Conservation (phyloP, 371 early-diverging fungal species). For the Rhizopus arrhizus region DNA sequence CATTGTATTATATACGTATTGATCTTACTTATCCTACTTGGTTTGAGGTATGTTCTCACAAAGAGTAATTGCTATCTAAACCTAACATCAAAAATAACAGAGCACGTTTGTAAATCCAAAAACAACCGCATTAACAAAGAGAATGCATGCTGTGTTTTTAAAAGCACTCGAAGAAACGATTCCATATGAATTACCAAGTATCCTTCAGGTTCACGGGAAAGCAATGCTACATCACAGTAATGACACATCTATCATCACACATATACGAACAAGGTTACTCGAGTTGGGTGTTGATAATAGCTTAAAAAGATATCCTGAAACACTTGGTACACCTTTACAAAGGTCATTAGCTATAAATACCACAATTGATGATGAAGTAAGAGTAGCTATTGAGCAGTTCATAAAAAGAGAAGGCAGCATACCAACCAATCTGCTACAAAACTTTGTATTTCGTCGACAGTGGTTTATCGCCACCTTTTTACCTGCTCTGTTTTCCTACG, state of each 20-base stretch:
- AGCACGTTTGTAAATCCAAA: constrained; percentile 14
- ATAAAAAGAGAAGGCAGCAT: constrained; percentile 5
- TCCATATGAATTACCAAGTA: constrained; percentile 27
- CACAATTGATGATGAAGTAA: constrained; percentile 2
- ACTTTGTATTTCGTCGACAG: constrained; percentile 20
- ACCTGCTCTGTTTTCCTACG: constrained; percentile 20
- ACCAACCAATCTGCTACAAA: constrained; percentile 17
- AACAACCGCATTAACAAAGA: constrained; percentile 12
- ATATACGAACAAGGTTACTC: constrained; percentile 24
- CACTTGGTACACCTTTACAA: constrained; percentile 7
- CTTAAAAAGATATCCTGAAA: constrained; percentile 17
- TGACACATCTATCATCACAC: neutral
- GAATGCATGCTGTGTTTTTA: constrained; percentile 13
- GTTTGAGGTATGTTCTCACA: constrained; percentile 26
- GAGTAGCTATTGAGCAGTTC: constrained; percentile 1
- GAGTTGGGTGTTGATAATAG: constrained; percentile 27
- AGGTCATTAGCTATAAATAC: neutral
- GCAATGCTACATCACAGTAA: constrained; percentile 1
- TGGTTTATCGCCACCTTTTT: constrained; percentile 32
- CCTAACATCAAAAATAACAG: neutral
- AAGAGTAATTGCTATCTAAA: neutral
- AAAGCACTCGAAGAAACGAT: constrained; percentile 13
- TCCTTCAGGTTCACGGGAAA: constrained; percentile 29
- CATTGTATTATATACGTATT: constrained; percentile 17
- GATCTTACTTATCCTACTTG: constrained; percentile 23